Evolutionary conservation across 495 filamentous ascomycete species (phyloP).

Genomic region (Acidomyces sp.): DNA sequence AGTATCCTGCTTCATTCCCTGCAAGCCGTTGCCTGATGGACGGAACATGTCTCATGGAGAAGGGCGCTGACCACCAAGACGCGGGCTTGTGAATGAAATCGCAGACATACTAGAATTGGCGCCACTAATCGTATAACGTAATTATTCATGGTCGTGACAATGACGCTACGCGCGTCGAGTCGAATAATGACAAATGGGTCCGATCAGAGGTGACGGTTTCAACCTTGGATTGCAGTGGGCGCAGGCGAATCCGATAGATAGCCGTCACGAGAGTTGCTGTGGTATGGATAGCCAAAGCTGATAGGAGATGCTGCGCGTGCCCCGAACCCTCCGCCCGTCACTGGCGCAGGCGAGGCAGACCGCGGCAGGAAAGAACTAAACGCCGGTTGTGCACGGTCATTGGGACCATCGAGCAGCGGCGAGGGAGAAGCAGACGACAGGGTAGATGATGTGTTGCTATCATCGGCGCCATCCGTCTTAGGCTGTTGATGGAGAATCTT

Average conservation of each 20-base stretch:
- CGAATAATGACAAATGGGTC: too few relatives aligned
- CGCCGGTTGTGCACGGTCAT: conserved; percentile 13
- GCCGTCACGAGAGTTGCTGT: conserved; percentile 12
- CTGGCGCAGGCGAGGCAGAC: conserved; percentile 25
- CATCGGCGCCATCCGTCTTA: conserved; percentile 19
- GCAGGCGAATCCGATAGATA: conserved; percentile 10
- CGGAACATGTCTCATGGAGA: too few relatives aligned
- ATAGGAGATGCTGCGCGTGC: conserved; percentile 21
- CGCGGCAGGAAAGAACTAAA: conserved; percentile 24
- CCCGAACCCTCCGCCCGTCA: conserved; percentile 22
- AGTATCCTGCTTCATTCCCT: too few relatives aligned
- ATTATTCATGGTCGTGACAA: too few relatives aligned
- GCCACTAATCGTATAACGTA: too few relatives aligned
- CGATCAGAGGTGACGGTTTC: too few relatives aligned
- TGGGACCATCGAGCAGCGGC: conserved; percentile 20
- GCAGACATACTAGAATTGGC: too few relatives aligned
- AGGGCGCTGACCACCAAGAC: too few relatives aligned
- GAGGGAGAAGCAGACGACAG: conserved; percentile 15
- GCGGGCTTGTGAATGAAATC: too few relatives aligned
- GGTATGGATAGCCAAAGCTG: conserved; percentile 25
- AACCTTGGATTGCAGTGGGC: conserved; percentile 20
- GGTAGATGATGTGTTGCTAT: conserved; percentile 1
- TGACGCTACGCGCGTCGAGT: too few relatives aligned
- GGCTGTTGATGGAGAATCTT: conserved; percentile 4
- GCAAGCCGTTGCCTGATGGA: too few relatives aligned